Conservation (phyloP, 192 early-diverging fungal species). For the Oehlia diaphana region DNA sequence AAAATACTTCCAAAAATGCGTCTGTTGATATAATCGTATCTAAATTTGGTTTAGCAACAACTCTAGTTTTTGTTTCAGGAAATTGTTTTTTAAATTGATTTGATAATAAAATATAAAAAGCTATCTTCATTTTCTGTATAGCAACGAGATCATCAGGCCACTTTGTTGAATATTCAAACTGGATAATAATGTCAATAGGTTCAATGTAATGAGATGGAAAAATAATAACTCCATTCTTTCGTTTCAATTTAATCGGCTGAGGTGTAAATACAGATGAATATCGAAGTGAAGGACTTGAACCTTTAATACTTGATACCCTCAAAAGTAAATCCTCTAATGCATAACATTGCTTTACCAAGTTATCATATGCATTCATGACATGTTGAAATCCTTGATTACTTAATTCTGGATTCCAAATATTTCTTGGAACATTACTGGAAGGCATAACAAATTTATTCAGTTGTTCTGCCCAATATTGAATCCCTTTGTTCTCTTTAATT, state of each 20-base stretch:
- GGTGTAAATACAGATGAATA: constrained; percentile 77
- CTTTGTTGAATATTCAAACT: constrained; percentile 78
- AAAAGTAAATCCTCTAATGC: constrained; percentile 68
- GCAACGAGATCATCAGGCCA: constrained; percentile 91
- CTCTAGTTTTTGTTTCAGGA: constrained; percentile 31
- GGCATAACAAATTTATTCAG: constrained; percentile 63
- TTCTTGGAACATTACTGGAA: constrained; percentile 44
- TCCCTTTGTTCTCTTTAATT: constrained; percentile 43
- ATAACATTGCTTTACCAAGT: constrained; percentile 62
- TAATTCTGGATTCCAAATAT: constrained; percentile 44
- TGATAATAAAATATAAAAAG: constrained; percentile 80
- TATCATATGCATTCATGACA: constrained; percentile 65
- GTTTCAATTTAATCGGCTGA: constrained; percentile 53
- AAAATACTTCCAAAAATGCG: constrained; percentile 69
- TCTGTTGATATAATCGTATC: constrained; percentile 48
- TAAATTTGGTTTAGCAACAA: constrained; percentile 51
- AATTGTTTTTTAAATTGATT: constrained; percentile 55
- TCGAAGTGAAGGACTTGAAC: constrained; percentile 62
- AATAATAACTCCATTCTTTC: neutral
- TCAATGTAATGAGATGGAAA: constrained; percentile 52
- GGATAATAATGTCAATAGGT: constrained; percentile 76
- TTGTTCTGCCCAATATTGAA: constrained; percentile 68
- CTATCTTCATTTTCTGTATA: constrained; percentile 87
- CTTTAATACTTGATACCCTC: constrained; percentile 57
- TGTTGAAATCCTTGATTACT: constrained; percentile 60